phyloP scores from a whole-genome alignment of 2,329 filamentous ascomycete species.

The Trichoderma sp. region DNA sequence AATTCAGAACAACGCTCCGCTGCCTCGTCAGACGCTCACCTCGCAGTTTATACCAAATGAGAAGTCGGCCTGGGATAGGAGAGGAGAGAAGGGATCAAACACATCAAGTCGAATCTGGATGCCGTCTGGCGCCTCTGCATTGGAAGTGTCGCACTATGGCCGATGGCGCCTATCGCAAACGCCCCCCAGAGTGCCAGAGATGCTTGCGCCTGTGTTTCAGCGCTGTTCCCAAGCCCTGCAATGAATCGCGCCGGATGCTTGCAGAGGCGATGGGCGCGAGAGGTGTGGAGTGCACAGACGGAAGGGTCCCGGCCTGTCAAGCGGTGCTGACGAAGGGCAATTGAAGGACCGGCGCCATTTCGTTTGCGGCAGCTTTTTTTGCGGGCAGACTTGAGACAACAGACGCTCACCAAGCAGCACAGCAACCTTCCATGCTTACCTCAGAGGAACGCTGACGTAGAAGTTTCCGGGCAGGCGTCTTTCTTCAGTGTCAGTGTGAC shows the following conservation, averaged over 20 bases:
- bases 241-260: constrained; percentile 14
- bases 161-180: constrained; percentile 12
- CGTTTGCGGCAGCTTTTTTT: not conserved
- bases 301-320: constrained; percentile 5
- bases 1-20: not conserved
- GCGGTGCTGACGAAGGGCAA: constrained; percentile 16
- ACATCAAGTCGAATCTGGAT: not conserved
- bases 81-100: constrained; percentile 9
- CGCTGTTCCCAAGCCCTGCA: not conserved
- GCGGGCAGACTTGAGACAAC: not conserved
- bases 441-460: not conserved
- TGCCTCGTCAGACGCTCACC: not conserved
- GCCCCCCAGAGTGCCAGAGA: constrained; percentile 2
- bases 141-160: constrained; percentile 22
- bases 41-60: not conserved
- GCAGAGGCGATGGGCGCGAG: not conserved
- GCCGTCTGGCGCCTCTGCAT: constrained; percentile 11
- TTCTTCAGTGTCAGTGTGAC: too few species aligned
- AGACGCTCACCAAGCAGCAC: not conserved
- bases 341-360: constrained; percentile 24
- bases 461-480: too few species aligned
- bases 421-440: not conserved
- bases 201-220: constrained; percentile 16
- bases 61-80: not conserved
- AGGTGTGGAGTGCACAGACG: not conserved